Base-by-base conservation (phyloP, 495 filamentous ascomycete species). In the Penicillium waksmanii region DNA sequence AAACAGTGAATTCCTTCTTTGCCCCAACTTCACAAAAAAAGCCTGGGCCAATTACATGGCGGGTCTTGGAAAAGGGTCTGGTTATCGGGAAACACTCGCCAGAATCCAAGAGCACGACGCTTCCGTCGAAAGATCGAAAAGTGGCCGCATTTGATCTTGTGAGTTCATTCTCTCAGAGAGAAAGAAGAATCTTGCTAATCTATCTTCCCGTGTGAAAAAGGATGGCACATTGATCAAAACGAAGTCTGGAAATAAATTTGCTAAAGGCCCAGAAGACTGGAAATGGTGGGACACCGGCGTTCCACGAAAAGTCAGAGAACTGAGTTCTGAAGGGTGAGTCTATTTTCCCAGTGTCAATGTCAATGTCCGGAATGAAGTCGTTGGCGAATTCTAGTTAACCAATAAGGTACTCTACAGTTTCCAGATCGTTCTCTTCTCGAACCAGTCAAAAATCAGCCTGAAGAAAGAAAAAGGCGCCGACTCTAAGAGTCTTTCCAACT, bases 131-230 rank as follows among this genome's bases (percentile, higher is more conserved):
- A 68, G 73, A 80, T 65, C 55, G 63, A 15, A 95, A 88, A 71
- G 83, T 99, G 53, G 94, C 93, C 21, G 90, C 87, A 0, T 98
- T 99, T 70, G 95, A 99, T 67, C 83, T 98, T 56, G 92, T 96
- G 74, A 64, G 86, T 75, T 36, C 8, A 36, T 42, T 25, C 17
- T 3, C 23, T 23, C 23, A 23, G 3, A 23, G 23, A 3, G 44
- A 36, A 42, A 38, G 31, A 40, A 13, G 33, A 25, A 58, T 21
- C 31, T 11, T n/a, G 8, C 10, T 53, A 50, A 54, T 12, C 15
- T 46, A 31, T 49, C 11, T 53, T 27, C 8, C 5, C 40, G 3
- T 15, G 5, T 35, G 31, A 18, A 61, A 18, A 61, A 95, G 88
- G 95, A 97, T 73, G 93, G 89, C 42, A 99, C 96, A 6, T 71